phyloP scores from a whole-genome alignment of 345 rosid genomes.

The Pistacia atlantica region DNA sequence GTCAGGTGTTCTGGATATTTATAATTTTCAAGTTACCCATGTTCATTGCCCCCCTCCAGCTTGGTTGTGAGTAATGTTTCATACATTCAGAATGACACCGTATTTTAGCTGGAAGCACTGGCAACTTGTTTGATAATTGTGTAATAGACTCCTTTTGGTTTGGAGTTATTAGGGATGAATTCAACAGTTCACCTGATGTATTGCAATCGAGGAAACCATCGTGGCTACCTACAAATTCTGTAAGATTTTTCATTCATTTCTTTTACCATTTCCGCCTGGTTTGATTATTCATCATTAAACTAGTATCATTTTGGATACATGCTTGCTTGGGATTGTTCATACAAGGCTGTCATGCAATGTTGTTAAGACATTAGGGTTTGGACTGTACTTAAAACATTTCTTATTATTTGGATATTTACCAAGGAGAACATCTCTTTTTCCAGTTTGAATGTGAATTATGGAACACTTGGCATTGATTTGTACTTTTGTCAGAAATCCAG shows the following conservation, averaged over 20 bases:
- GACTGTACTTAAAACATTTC: not conserved
- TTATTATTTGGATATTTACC: not conserved
- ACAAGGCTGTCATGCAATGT: not conserved
- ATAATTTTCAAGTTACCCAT: slow-evolving; percentile 66
- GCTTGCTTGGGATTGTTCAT: not conserved
- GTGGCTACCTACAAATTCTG: slow-evolving; percentile 85
- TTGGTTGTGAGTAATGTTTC: slow-evolving; percentile 79
- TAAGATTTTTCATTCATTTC: slow-evolving; percentile 33
- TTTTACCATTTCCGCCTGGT: not conserved
- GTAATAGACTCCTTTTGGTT: slow-evolving; percentile 13
- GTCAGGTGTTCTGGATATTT: slow-evolving; percentile 87
- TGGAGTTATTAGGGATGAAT: slow-evolving; percentile 51
- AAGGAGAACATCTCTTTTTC: not conserved
- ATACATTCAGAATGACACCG: not conserved
- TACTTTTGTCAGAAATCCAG: not conserved
- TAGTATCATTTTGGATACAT: not conserved
- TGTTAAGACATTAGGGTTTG: not conserved
- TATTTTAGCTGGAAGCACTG: not conserved
- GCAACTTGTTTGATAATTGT: slow-evolving; percentile 5
- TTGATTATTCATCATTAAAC: not conserved
- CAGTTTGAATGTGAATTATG: not conserved
- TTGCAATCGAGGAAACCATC: slow-evolving; percentile 70
- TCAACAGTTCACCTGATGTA: slow-evolving; percentile 38
- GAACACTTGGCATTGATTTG: not conserved
- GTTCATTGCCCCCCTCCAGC: slow-evolving; percentile 98